These are phyloP conservation scores for Cotoneaster glaucophyllus DNA, from an alignment of 306 rosid species.

Conservation along the genomic window DNA sequence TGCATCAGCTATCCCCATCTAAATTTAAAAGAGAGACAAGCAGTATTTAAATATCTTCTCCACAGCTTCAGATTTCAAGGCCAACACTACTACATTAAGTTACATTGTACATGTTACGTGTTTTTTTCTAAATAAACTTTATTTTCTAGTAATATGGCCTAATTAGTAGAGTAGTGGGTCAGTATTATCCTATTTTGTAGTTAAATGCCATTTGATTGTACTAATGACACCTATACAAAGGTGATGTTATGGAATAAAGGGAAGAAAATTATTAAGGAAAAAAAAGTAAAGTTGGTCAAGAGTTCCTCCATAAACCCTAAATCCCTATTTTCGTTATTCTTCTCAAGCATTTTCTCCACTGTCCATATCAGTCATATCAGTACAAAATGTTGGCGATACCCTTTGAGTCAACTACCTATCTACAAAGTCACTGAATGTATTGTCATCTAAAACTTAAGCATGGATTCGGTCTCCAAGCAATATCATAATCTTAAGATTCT, in stretches of 20 bases:
- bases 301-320: background rate
- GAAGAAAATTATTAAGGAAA: background rate
- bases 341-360: background rate
- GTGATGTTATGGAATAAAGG: background rate
- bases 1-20: slow-evolving; percentile 98
- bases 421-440: background rate
- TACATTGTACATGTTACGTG: background rate
- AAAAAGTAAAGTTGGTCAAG: background rate
- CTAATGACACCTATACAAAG: background rate
- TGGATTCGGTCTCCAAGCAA: background rate
- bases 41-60: background rate
- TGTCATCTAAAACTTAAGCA: background rate
- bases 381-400: background rate
- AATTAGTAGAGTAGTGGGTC: background rate
- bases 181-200: background rate
- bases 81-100: background rate
- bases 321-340: background rate
- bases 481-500: background rate
- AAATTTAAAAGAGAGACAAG: slow-evolving; percentile 22
- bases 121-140: background rate
- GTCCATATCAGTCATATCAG: background rate
- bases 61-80: background rate
- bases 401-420: background rate
- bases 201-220: background rate
- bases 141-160: background rate